Base-by-base conservation (phyloP, 116 monocot genomes). In the Phalaenopsis hybrid region DNA sequence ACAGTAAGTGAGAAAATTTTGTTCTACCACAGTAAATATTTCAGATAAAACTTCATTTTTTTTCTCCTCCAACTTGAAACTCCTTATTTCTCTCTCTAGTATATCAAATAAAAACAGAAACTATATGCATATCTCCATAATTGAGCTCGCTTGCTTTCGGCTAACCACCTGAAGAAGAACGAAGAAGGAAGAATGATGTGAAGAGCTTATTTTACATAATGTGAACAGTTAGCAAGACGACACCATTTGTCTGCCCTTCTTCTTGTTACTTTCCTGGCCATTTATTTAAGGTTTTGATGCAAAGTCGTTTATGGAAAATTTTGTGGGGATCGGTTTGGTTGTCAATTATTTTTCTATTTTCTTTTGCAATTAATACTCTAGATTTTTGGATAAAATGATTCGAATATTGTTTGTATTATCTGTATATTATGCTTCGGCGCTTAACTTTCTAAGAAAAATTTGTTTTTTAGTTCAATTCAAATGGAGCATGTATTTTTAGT, bases 31-130 rank as follows among this genome's bases (percentile, higher is more conserved):
- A 65, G 82, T 82, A 81, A 81, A 81, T 50, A 61, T n/a, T 5
- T 61, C 21, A 23, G 61, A 61, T 5, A 58, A 58, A 58, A 18
- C 58, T 18, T 52, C 3, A 12, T 28, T 28, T 50, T 50, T 61
- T 61, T 61, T 7, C 21, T 1, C 13, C 52, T 52, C 13, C 61
- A 18, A n/a, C 0, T 28, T 25, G 8, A 23, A 51, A 4, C 79
- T 57, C 83, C 79, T 11, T 73, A 31, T 82, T 37, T 77, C 55
- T 75, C 81, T 75, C 81, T 81, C 74, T 52, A 51, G 70, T 31
- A 49, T 21, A 68, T 13, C 20, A 72, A 21, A 57, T 59, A 16
- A 21, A 21, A 43, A 49, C 59, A 44, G 37, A 72, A 75, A 75
- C 45, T 20, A 28, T 28, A 28, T 28, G 75, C 5, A 44, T 45